Conservation (phyloP, 345 rosid genomes). For the Rhodamnia rubescens region DNA sequence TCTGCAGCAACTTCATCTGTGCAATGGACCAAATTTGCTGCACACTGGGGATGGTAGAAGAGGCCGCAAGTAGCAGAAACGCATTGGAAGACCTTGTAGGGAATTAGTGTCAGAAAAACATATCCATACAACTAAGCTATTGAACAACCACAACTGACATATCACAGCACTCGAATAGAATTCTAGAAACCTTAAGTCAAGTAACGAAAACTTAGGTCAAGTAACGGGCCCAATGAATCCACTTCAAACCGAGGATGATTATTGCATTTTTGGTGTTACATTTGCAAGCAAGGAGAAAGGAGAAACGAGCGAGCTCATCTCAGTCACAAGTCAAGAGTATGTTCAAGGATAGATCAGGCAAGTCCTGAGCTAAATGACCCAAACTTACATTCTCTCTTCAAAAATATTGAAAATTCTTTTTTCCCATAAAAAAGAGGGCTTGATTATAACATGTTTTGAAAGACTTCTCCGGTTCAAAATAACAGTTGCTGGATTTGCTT, state of each 20-base stretch:
- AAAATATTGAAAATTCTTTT: background rate
- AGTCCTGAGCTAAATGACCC: background rate
- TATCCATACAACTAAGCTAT: background rate
- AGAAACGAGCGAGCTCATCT: background rate
- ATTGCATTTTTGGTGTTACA: background rate
- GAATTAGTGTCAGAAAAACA: background rate
- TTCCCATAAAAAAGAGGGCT: background rate
- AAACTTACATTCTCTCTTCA: background rate
- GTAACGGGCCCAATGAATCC: background rate
- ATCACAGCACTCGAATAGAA: background rate
- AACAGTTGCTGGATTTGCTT: background rate
- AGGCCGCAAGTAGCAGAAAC: constrained; percentile 80
- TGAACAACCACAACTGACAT: background rate
- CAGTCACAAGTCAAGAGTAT: background rate
- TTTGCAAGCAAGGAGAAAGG: background rate
- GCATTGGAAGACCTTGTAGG: constrained; percentile 64
- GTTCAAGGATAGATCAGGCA: background rate
- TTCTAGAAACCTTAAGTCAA: background rate
- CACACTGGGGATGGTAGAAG: constrained; percentile 81
- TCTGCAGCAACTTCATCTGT: constrained; percentile 47
- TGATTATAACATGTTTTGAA: background rate
- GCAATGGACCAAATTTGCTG: constrained; percentile 38
- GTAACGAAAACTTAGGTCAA: background rate
- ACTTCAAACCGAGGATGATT: background rate
- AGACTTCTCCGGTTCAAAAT: background rate